Evolutionary conservation across 345 rosid species (phyloP), one percentile per base, ranked within the genome.

Genomic region (Eucalyptus melliodora): DNA sequence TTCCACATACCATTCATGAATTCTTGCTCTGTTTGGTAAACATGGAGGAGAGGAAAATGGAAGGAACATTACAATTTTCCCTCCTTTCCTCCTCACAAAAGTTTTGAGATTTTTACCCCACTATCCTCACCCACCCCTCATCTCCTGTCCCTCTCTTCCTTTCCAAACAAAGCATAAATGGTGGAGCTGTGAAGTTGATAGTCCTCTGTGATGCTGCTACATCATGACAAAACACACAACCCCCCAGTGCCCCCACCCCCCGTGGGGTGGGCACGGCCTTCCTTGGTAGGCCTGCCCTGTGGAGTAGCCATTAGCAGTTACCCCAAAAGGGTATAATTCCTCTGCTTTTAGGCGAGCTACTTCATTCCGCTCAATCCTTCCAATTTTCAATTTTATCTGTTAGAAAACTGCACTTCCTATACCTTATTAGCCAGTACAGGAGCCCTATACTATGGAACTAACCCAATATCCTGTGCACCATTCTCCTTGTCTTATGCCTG

Each of bases 231-330:
- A 50, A 15, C 6, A 50, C 51, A 50, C 51, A 50, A 15, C 51
- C 51, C 50, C 16, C 51, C 16, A 2, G 17, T 7, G n/a, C n/a
- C n/a, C n/a, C n/a, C n/a, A n/a, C 51, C 51, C 50, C 17, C n/a
- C n/a, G n/a, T 1, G 7, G 51, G 51, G 51, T 0, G 0, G 3
- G 51, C 17, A 2, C 3, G 51, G 51, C 51, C 51, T 5, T 50
- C 27, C 12, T 59, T 59, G 26, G 65, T 59, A 59, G 65, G 65
- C 65, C 65, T 59, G 30, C 65, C 65, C 13, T 13, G 3, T 24
- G 65, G 65, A 59, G 65, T 59, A 59, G 65, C 65, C 65, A 59
- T 59, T 26, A 26, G 65, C 65, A 26, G 65, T 59, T 27, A 59
- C 65, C 65, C 65, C 65, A 11, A 24, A 59, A 10, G 65, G 65